Conservation (phyloP, 2,329 filamentous ascomycete genomes). For the Exophiala mesophila region DNA sequence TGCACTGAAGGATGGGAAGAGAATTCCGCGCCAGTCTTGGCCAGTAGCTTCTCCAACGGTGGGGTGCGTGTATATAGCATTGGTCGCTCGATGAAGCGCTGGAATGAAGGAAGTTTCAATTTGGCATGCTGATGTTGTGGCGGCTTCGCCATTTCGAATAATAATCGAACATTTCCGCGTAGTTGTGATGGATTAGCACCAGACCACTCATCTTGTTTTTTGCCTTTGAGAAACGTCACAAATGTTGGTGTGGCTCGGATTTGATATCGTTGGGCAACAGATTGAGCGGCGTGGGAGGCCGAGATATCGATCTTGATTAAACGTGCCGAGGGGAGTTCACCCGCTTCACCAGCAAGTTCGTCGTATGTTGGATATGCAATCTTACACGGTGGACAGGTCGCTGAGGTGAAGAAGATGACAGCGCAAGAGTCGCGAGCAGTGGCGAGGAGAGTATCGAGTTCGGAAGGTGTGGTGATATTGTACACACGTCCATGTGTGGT, state of each 20-base stretch:
- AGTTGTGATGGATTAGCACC: conserved; percentile 68
- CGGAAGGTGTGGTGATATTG: conserved; percentile 53
- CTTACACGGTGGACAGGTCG: conserved; percentile 81
- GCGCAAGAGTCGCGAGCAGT: conserved; percentile 64
- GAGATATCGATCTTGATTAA: conserved; percentile 82
- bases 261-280: conserved; percentile 60
- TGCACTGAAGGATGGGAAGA: conserved; percentile 58
- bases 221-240: conserved; percentile 72
- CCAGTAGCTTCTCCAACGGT: conserved; percentile 73
- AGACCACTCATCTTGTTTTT: conserved; percentile 73
- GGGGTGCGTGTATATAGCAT: conserved; percentile 73
- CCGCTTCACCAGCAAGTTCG: conserved; percentile 68
- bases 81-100: conserved; percentile 59
- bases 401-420: conserved; percentile 87
- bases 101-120: conserved; percentile 65
- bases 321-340: conserved; percentile 41
- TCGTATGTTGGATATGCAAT: conserved; percentile 77
- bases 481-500: conserved; percentile 49
- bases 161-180: conserved; percentile 64
- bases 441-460: conserved; percentile 58
- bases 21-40: conserved; percentile 63
- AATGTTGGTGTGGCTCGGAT: conserved; percentile 83
- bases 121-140: conserved; percentile 66
- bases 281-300: conserved; percentile 47
- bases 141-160: conserved; percentile 70